Conservation (phyloP, 345 rosid genomes). For the Firmiana major region DNA sequence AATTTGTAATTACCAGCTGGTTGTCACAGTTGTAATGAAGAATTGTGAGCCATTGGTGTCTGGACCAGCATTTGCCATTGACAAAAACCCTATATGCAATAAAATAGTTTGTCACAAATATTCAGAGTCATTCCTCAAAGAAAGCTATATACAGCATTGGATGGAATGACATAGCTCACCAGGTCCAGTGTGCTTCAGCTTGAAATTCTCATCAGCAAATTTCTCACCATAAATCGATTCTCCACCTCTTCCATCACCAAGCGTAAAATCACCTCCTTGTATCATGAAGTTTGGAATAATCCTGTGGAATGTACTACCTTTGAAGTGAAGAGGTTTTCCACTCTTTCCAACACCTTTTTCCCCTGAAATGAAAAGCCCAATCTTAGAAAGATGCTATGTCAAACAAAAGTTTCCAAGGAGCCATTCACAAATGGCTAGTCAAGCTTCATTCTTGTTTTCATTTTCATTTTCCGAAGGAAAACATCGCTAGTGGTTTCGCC, state of each 20-base stretch:
- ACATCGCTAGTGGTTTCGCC: neutral
- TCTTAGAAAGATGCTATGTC: neutral
- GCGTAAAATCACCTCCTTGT: conserved; percentile 97
- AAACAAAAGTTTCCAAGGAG: neutral
- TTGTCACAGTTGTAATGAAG: conserved; percentile 87
- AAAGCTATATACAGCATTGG: neutral
- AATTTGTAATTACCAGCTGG: conserved; percentile 61
- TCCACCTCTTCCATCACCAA: conserved; percentile 92
- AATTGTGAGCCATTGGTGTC: conserved; percentile 97
- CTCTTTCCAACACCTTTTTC: conserved; percentile 89
- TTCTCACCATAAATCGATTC: conserved; percentile 95
- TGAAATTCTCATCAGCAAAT: conserved; percentile 92
- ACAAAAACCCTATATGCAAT: conserved; percentile 52
- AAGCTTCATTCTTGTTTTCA: neutral
- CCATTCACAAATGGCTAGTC: neutral
- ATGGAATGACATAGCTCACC: conserved; percentile 36
- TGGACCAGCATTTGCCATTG: conserved; percentile 93
- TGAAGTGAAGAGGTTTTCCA: conserved; percentile 84
- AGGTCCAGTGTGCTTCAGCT: conserved; percentile 93
- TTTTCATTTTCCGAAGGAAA: neutral
- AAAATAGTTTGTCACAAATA: neutral
- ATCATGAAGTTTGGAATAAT: conserved; percentile 96
- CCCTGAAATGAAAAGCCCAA: conserved; percentile 38
- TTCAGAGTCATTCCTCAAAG: neutral
- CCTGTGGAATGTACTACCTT: conserved; percentile 81